phyloP scores from a whole-genome alignment of 1,139 yeast species.

The Yamadazyma dendronema region DNA sequence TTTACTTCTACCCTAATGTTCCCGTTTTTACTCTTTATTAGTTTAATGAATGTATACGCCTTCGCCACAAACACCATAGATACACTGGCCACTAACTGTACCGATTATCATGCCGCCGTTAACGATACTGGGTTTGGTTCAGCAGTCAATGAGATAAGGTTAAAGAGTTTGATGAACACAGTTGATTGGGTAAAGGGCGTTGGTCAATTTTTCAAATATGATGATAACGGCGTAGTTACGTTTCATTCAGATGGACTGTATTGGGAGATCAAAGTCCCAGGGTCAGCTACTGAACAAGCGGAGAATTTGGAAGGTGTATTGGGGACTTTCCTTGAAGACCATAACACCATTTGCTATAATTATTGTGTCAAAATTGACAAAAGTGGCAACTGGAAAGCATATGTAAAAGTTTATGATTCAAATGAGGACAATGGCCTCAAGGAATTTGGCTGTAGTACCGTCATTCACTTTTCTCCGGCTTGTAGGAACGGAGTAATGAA shows the following conservation, averaged over 20 bases:
- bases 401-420: constrained; percentile 3
- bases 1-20: constrained; percentile 3
- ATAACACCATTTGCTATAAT: constrained; percentile 3
- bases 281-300: constrained; percentile 5
- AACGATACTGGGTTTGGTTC: constrained; percentile 4
- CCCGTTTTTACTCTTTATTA: constrained; percentile 4
- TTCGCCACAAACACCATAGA: constrained; percentile 3
- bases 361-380: constrained; percentile 5
- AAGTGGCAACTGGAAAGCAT: constrained; percentile 6
- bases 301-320: constrained; percentile 6
- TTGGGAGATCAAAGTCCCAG: constrained; percentile 5
- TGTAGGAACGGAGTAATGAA: constrained; percentile 4
- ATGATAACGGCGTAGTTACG: constrained; percentile 2
- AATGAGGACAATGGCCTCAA: constrained; percentile 4
- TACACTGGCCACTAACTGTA: constrained; percentile 4
- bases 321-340: constrained; percentile 4
- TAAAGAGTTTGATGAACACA: constrained; percentile 4
- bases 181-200: constrained; percentile 3
- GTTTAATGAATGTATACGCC: constrained; percentile 5
- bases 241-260: constrained; percentile 3
- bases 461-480: constrained; percentile 1
- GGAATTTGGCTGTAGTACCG: constrained; percentile 4
- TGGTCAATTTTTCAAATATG: not conserved
- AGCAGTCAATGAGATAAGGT: constrained; percentile 4
- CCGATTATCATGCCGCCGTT: constrained; percentile 4